Conservation (phyloP, 305 asterid species). For the Solanum aculeatissimum region DNA sequence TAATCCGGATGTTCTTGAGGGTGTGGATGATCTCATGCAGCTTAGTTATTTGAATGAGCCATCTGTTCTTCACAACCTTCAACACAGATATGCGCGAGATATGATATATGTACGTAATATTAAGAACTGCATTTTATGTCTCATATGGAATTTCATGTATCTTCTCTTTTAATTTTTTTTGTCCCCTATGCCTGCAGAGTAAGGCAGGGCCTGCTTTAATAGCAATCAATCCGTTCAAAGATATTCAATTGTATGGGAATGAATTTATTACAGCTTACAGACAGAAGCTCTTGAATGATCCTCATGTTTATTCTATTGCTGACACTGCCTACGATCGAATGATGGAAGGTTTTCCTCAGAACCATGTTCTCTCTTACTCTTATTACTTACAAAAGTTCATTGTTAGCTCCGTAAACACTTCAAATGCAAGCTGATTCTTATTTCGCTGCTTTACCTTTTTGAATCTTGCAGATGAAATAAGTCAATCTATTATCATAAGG, state of each 20-base stretch:
- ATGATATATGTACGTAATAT: conserved; percentile 54
- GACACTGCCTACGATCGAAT: conserved; percentile 62
- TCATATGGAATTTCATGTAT: not conserved
- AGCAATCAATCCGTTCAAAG: conserved; percentile 87
- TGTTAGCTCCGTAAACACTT: not conserved
- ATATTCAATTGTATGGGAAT: conserved; percentile 48
- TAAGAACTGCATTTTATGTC: not conserved
- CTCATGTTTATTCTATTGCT: conserved; percentile 82
- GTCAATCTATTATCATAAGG: conserved; percentile 94
- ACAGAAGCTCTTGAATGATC: conserved; percentile 57
- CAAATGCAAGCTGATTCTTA: not conserved
- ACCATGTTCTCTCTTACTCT: not conserved
- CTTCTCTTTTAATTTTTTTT: conserved; percentile 2
- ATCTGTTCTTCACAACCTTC: conserved; percentile 86
- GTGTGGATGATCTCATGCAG: conserved; percentile 83
- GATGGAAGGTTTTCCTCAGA: conserved; percentile 54
- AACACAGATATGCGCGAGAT: conserved; percentile 52
- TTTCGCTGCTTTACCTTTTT: conserved; percentile 9
- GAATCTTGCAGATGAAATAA: conserved; percentile 51
- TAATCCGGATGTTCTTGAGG: conserved; percentile 83
- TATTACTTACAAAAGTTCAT: conserved; percentile 6
- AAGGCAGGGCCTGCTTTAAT: conserved; percentile 87
- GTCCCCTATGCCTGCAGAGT: conserved; percentile 33
- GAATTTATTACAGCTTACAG: conserved; percentile 53
- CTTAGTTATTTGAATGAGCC: conserved; percentile 93